These are phyloP conservation scores for Paramecium caudatum DNA, from an alignment of 73 alveolate genomes.

Conservation along the genomic window DNA sequence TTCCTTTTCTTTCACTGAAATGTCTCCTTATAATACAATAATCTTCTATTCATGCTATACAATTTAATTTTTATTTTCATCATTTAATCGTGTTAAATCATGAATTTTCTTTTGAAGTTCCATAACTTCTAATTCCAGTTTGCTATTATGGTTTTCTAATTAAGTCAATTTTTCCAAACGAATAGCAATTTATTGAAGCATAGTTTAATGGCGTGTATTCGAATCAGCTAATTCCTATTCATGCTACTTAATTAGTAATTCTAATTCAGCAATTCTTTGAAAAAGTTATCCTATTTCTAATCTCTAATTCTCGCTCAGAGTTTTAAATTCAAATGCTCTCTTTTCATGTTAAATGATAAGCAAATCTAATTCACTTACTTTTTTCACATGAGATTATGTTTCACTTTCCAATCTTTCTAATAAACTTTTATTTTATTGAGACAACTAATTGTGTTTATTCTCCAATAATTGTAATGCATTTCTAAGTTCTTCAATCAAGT, in stretches of 20 bases:
- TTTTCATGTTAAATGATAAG: not conserved
- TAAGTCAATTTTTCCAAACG: conserved; percentile 21
- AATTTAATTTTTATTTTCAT: not conserved
- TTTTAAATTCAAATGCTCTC: not conserved
- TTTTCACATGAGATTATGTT: not conserved
- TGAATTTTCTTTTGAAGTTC: not conserved
- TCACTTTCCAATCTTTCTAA: conserved; percentile 16
- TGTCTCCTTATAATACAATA: not conserved
- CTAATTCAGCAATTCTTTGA: not conserved
- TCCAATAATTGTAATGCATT: too few species aligned
- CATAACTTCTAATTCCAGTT: not conserved
- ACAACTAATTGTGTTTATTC: too few species aligned
- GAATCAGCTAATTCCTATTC: too few species aligned
- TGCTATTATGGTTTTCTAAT: conserved; percentile 14
- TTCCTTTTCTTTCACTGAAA: not conserved
- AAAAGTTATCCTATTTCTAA: not conserved
- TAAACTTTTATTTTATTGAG: too few species aligned
- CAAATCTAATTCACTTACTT: conserved; percentile 21
- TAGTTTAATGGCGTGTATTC: not conserved
- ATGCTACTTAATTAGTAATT: not conserved
- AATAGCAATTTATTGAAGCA: not conserved
- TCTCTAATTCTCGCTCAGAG: not conserved
- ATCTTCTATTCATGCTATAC: not conserved
- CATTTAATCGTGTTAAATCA: not conserved
- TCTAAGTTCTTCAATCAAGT: too few species aligned